These are phyloP conservation scores for Atkinsonella texensis DNA, from an alignment of 2,329 filamentous ascomycete genomes.

Conservation along the genomic window DNA sequence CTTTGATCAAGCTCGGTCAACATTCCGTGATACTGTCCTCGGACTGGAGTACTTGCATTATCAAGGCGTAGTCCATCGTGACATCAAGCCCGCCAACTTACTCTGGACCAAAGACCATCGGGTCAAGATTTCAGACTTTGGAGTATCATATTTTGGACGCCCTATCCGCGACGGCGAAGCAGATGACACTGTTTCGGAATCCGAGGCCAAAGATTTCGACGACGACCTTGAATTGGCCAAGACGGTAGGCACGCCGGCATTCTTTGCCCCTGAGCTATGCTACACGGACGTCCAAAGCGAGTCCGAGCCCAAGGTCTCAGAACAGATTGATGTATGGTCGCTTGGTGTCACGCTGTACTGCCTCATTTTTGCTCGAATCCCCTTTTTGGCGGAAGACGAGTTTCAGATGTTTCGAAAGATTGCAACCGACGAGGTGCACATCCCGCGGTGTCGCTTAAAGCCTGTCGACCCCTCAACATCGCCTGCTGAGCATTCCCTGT, in stretches of 20 bases:
- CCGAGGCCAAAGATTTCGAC: slow-evolving; percentile 76
- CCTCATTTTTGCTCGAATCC: slow-evolving; percentile 84
- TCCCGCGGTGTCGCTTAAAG: slow-evolving; percentile 70
- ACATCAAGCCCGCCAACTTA: slow-evolving; percentile 84
- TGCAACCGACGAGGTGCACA: slow-evolving; percentile 83
- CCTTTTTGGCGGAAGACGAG: slow-evolving; percentile 84
- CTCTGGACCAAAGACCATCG: slow-evolving; percentile 74
- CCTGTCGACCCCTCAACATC: slow-evolving; percentile 54
- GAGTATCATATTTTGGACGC: slow-evolving; percentile 90
- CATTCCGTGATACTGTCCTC: slow-evolving; percentile 85
- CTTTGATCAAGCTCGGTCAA: slow-evolving; percentile 65
- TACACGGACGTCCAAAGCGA: slow-evolving; percentile 65
- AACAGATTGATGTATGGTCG: slow-evolving; percentile 95
- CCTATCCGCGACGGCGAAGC: slow-evolving; percentile 73
- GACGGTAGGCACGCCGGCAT: slow-evolving; percentile 93
- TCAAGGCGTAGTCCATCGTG: slow-evolving; percentile 71
- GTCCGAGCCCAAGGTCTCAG: slow-evolving; percentile 68
- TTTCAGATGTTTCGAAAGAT: slow-evolving; percentile 88
- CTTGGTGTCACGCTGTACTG: slow-evolving; percentile 93
- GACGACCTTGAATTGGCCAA: slow-evolving; percentile 95
- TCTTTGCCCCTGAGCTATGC: slow-evolving; percentile 94
- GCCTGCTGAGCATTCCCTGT: slow-evolving; percentile 41
- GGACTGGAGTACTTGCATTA: slow-evolving; percentile 90
- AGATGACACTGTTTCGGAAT: slow-evolving; percentile 63
- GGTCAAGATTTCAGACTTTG: slow-evolving; percentile 98